These are phyloP conservation scores for Phoma sp. DNA, from an alignment of 2,329 filamentous ascomycete genomes.

Conservation along the genomic window DNA sequence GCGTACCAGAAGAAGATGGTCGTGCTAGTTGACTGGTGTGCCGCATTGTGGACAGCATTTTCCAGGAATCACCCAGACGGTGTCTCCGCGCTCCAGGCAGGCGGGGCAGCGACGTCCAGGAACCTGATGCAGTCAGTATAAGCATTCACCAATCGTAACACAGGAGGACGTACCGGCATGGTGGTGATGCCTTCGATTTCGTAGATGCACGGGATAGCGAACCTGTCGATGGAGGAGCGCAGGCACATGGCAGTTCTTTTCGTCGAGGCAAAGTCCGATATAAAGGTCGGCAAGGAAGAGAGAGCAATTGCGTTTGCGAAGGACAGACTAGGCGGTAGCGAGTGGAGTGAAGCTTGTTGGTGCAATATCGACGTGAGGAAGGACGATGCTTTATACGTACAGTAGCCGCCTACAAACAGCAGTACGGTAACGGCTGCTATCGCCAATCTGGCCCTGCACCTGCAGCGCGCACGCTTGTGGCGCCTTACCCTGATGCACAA, in stretches of 20 bases:
- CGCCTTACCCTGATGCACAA: constrained; percentile 20
- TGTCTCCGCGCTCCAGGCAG: constrained; percentile 49
- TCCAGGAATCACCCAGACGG: constrained; percentile 50
- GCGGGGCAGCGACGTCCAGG: constrained; percentile 49
- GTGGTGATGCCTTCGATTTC: constrained; percentile 40
- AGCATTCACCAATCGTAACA: background rate
- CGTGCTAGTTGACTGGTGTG: constrained; percentile 46
- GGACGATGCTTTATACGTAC: constrained; percentile 10
- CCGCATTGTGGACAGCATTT: constrained; percentile 50
- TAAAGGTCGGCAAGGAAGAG: background rate
- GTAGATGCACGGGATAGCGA: constrained; percentile 37
- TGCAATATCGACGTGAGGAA: constrained; percentile 2
- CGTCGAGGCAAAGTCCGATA: background rate
- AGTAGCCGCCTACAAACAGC: background rate
- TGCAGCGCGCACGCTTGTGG: constrained; percentile 28
- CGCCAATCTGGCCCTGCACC: constrained; percentile 2
- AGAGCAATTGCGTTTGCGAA: background rate
- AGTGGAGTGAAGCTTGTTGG: background rate
- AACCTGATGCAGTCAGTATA: constrained; percentile 35
- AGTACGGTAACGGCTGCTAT: constrained; percentile 3
- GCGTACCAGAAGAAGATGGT: constrained; percentile 5
- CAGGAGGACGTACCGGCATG: constrained; percentile 38
- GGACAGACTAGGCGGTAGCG: background rate
- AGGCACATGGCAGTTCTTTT: constrained; percentile 34
- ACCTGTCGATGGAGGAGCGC: constrained; percentile 31